Conservation (phyloP, 2,329 filamentous ascomycete genomes). For the Orbilia ellipsospora region DNA sequence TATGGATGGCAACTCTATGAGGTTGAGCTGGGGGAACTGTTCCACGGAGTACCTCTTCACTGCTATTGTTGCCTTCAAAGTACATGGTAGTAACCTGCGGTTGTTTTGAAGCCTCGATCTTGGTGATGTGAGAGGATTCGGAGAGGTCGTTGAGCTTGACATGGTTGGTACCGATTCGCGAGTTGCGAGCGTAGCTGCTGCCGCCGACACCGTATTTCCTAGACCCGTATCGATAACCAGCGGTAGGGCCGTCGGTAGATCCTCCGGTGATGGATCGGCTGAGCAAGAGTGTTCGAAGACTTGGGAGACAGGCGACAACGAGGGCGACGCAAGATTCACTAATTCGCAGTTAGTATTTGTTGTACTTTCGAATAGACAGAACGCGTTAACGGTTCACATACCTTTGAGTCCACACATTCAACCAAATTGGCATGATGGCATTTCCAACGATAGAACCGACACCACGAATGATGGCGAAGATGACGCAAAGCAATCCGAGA, state of each 20-base stretch:
- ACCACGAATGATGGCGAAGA: slow-evolving; percentile 60
- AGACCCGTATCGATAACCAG: slow-evolving; percentile 46
- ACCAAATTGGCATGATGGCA: slow-evolving; percentile 52
- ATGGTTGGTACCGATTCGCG: slow-evolving; percentile 26
- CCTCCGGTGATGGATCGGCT: slow-evolving; percentile 35
- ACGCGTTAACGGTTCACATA: slow-evolving; percentile 1
- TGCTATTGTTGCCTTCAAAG: slow-evolving; percentile 48
- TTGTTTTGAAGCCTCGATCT: slow-evolving; percentile 40
- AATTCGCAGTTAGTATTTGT: slow-evolving; percentile 7
- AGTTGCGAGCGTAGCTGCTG: slow-evolving; percentile 41
- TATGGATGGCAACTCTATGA: slow-evolving; percentile 47
- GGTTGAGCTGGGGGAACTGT: background rate
- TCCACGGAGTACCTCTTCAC: slow-evolving; percentile 46
- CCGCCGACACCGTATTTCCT: slow-evolving; percentile 38
- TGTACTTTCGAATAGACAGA: background rate
- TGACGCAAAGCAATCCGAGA: slow-evolving; percentile 60
- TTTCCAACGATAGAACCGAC: slow-evolving; percentile 51
- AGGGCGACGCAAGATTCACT: slow-evolving; percentile 53
- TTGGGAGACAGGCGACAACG: slow-evolving; percentile 52
- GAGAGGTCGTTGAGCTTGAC: slow-evolving; percentile 51
- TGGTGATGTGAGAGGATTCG: slow-evolving; percentile 50
- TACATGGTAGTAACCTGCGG: slow-evolving; percentile 45
- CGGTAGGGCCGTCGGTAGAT: slow-evolving; percentile 25
- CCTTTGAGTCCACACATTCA: slow-evolving; percentile 53
- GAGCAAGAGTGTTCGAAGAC: slow-evolving; percentile 46